Evolutionary conservation across 140 eudicot genomes (phyloP).

Genomic region (Oenanthe javanica): DNA sequence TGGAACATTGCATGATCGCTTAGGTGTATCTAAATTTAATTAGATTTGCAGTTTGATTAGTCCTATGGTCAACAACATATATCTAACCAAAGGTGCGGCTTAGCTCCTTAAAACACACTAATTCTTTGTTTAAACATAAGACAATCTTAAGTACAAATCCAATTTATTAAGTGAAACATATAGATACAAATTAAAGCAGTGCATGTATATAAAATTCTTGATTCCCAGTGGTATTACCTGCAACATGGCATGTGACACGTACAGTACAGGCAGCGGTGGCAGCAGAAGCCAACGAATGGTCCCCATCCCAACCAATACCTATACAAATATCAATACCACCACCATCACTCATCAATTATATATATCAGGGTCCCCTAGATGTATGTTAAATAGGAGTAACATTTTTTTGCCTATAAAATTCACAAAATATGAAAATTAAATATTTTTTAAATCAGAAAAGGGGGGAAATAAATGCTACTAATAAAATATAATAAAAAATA

Average conservation of each 20-base stretch:
- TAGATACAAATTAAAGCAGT: neutral
- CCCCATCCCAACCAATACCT: constrained; percentile 8
- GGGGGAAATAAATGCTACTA: too few species aligned
- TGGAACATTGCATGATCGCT: neutral
- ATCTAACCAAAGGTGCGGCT: neutral
- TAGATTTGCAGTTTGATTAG: too few species aligned
- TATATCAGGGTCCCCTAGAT: neutral
- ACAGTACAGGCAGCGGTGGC: too few species aligned
- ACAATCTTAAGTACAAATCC: neutral
- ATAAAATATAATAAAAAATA: too few species aligned
- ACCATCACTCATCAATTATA: neutral
- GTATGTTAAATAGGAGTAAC: too few species aligned
- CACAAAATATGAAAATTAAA: too few species aligned
- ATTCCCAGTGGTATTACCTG: neutral
- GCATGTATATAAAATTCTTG: neutral
- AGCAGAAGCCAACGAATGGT: neutral
- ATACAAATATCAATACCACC: neutral
- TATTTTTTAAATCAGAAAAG: too few species aligned
- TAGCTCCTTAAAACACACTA: neutral
- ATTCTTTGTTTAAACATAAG: neutral
- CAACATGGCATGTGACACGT: constrained; percentile 7
- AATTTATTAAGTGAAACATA: too few species aligned
- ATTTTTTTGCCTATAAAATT: too few species aligned
- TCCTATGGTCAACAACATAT: neutral
- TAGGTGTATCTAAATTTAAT: neutral